phyloP scores from a whole-genome alignment of 768 basidiomycete genomes.

The Pilatotrama ljubarskyi region DNA sequence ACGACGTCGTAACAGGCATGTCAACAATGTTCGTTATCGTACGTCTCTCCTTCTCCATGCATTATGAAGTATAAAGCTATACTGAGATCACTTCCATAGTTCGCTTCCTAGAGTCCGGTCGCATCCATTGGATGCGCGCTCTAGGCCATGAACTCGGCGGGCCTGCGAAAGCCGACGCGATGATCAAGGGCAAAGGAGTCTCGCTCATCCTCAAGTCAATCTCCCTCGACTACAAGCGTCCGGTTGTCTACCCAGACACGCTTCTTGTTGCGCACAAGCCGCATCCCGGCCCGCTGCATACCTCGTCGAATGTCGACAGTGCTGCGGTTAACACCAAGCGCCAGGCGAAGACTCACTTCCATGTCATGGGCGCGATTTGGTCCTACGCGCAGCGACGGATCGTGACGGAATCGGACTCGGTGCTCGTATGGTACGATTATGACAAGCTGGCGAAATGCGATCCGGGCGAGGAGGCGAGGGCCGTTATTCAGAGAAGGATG shows the following conservation, averaged over 20 bases:
- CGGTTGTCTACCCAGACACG: constrained; percentile 77
- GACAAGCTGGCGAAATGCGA: constrained; percentile 62
- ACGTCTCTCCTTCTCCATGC: constrained; percentile 24
- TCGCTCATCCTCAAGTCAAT: constrained; percentile 76
- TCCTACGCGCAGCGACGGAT: constrained; percentile 62
- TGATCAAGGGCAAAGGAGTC: constrained; percentile 65
- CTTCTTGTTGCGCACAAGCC: constrained; percentile 66
- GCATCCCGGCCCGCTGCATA: constrained; percentile 24
- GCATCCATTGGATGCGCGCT: constrained; percentile 65
- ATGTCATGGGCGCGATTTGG: constrained; percentile 55
- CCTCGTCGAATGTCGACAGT: constrained; percentile 9
- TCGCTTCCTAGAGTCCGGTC: constrained; percentile 71
- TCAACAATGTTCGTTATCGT: constrained; percentile 79
- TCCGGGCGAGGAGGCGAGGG: constrained; percentile 52
- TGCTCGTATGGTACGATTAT: constrained; percentile 80
- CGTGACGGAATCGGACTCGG: constrained; percentile 64
- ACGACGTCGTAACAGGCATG: constrained; percentile 52
- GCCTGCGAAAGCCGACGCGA: constrained; percentile 49
- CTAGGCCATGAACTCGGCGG: constrained; percentile 64
- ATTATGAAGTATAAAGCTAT: neutral
- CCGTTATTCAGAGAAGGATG: constrained; percentile 34
- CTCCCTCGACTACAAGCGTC: constrained; percentile 63
- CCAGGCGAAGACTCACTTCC: constrained; percentile 43
- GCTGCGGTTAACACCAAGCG: neutral
- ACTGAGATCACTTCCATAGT: constrained; percentile 37